Evolutionary conservation across 768 basidiomycete species (phyloP).

Genomic region (Pleurotus sapidus): DNA sequence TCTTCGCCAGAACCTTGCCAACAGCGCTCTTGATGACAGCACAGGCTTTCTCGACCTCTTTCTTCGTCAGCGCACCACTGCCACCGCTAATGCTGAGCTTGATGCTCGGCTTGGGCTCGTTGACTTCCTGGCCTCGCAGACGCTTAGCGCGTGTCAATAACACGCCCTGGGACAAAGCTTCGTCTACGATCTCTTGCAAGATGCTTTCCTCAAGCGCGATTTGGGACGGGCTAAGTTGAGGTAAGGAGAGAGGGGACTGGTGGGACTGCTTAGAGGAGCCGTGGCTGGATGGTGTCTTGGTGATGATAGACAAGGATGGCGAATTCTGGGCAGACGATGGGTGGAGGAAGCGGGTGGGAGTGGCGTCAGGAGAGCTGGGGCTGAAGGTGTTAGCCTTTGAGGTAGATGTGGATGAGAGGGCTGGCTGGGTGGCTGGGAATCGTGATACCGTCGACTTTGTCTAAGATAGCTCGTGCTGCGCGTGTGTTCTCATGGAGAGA

Average conservation of each 20-base stretch:
- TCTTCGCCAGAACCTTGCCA: slow-evolving; percentile 67
- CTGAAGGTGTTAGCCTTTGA: slow-evolving; percentile 11
- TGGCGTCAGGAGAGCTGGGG: slow-evolving; percentile 17
- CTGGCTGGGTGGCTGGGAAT: slow-evolving; percentile 86
- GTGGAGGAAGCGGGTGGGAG: slow-evolving; percentile 16
- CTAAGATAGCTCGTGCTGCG: slow-evolving; percentile 75
- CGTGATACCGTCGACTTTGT: slow-evolving; percentile 75
- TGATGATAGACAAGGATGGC: slow-evolving; percentile 11
- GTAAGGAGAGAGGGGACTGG: slow-evolving; percentile 41
- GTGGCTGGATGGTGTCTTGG: not conserved
- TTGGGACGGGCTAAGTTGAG: slow-evolving; percentile 48
- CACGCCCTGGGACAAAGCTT: slow-evolving; percentile 76
- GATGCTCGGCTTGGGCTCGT: slow-evolving; percentile 81
- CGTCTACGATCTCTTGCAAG: slow-evolving; percentile 92
- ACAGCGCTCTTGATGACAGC: slow-evolving; percentile 70
- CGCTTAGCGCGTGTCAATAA: slow-evolving; percentile 84
- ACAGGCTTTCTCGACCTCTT: slow-evolving; percentile 90
- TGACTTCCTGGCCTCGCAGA: slow-evolving; percentile 78
- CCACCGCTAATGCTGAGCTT: slow-evolving; percentile 65
- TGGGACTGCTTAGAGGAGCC: slow-evolving; percentile 41
- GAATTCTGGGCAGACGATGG: slow-evolving; percentile 16
- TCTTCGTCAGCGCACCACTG: slow-evolving; percentile 68
- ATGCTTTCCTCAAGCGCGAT: slow-evolving; percentile 70
- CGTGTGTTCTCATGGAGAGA: slow-evolving; percentile 80
- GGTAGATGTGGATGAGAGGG: slow-evolving; percentile 82